Evolutionary conservation across 345 rosid genomes (phyloP).

Genomic region (Brassica carinata): DNA sequence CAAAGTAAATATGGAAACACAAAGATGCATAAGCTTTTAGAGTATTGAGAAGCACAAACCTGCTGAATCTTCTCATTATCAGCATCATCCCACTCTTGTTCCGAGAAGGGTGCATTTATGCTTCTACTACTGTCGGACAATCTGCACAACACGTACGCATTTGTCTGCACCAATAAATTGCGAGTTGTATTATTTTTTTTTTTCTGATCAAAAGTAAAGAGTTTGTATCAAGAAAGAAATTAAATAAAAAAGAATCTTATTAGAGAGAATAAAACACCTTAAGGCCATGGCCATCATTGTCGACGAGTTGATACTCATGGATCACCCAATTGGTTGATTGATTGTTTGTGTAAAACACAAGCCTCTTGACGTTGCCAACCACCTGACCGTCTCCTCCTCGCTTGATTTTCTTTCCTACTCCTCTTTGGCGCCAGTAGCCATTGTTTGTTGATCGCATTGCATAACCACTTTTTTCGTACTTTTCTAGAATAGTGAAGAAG

Average conservation of each 20-base stretch:
- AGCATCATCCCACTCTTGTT: background rate
- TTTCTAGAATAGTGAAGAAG: conserved; percentile 51
- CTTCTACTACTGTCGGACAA: background rate
- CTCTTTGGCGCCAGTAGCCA: background rate
- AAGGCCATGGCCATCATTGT: background rate
- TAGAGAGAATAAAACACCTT: background rate
- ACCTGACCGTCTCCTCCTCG: background rate
- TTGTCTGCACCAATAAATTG: background rate
- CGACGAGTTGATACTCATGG: background rate
- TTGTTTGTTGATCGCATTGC: conserved; percentile 35
- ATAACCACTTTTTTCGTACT: conserved; percentile 39
- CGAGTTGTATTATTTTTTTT: background rate
- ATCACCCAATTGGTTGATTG: background rate
- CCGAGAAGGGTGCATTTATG: background rate
- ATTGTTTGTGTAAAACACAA: background rate
- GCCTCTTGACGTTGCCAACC: background rate
- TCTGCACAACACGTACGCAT: background rate
- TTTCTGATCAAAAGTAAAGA: background rate
- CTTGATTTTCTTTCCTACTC: background rate
- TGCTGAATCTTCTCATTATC: background rate
- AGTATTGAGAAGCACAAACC: background rate
- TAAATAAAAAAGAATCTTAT: background rate
- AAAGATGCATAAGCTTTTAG: background rate
- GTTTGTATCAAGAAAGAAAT: background rate
- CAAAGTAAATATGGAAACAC: background rate